Evolutionary conservation across 2,329 filamentous ascomycete species (phyloP).

Genomic region (Fusarium sp.): DNA sequence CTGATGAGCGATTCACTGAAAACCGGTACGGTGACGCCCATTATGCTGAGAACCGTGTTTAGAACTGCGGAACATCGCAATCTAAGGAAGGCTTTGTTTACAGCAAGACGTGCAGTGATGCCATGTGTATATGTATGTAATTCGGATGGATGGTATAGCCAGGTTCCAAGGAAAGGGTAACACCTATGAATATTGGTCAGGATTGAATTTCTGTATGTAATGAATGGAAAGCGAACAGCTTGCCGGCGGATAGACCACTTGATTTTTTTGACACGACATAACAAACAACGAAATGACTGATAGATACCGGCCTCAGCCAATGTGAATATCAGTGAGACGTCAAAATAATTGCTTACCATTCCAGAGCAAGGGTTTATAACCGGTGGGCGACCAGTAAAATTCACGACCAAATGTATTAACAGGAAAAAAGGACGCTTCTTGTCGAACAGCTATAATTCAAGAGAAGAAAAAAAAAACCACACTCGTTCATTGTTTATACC

Average conservation of each 20-base stretch:
- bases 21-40: constrained; percentile 11
- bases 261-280: constrained; percentile 25
- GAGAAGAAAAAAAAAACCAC: constrained; percentile 16
- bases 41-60: constrained; percentile 10
- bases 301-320: not conserved
- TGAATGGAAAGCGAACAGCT: constrained; percentile 15
- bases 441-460: constrained; percentile 37
- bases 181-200: not conserved
- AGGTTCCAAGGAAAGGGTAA: not conserved
- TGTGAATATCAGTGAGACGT: not conserved
- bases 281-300: constrained; percentile 31
- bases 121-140: constrained; percentile 10
- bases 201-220: constrained; percentile 13
- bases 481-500: constrained; percentile 29
- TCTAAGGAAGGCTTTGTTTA: not conserved
- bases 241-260: constrained; percentile 23
- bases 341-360: not conserved
- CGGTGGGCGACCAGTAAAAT: not conserved
- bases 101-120: not conserved
- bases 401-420: not conserved
- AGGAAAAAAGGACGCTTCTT: constrained; percentile 26
- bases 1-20: constrained; percentile 10
- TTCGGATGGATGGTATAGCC: constrained; percentile 9
- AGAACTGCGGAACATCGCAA: not conserved
- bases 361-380: not conserved